A percentile compares a stretch with the other conserved stretches of the same genome.
Evolutionary conservation across 768 basidiomycete genomes (phyloP).

Genomic region (Tricholoma saponaceum): DNA sequence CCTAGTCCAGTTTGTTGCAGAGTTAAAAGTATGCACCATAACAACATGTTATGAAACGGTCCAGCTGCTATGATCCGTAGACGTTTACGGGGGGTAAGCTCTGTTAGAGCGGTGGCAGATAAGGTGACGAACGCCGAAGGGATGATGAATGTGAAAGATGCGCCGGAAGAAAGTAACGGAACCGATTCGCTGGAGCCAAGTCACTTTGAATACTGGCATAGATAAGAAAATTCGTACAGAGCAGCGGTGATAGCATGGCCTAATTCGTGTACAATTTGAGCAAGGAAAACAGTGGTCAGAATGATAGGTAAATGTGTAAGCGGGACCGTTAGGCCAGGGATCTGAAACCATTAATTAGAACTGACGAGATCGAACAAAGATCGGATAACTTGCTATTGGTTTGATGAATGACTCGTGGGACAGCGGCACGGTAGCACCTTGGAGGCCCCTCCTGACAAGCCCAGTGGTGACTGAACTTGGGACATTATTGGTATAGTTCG

Average conservation of each 20-base stretch:
- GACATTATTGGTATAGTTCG: background rate
- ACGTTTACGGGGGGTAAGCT: conserved; percentile 37
- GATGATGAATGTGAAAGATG: conserved; percentile 56
- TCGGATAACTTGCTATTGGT: conserved; percentile 28
- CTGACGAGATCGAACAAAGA: background rate
- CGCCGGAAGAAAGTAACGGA: conserved; percentile 56
- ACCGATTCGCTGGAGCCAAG: conserved; percentile 50
- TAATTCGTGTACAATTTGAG: conserved; percentile 74
- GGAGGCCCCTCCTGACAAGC: conserved; percentile 8
- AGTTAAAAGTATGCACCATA: conserved; percentile 45
- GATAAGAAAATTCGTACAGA: conserved; percentile 41
- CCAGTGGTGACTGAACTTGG: background rate
- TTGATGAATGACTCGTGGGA: conserved; percentile 11
- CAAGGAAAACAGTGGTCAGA: conserved; percentile 52
- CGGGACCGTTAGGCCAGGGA: conserved; percentile 82
- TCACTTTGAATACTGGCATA: background rate
- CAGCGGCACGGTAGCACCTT: background rate
- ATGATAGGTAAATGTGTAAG: conserved; percentile 66
- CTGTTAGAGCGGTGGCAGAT: conserved; percentile 35
- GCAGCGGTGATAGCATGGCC: conserved; percentile 80
- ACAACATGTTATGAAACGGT: conserved; percentile 71
- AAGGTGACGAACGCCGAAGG: conserved; percentile 77
- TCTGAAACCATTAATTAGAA: conserved; percentile 33
- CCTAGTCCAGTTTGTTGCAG: conserved; percentile 30
- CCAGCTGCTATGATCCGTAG: conserved; percentile 70